phyloP scores from a whole-genome alignment of 2,329 filamentous ascomycete genomes.

The Pseudophaeomoniella oleicola region DNA sequence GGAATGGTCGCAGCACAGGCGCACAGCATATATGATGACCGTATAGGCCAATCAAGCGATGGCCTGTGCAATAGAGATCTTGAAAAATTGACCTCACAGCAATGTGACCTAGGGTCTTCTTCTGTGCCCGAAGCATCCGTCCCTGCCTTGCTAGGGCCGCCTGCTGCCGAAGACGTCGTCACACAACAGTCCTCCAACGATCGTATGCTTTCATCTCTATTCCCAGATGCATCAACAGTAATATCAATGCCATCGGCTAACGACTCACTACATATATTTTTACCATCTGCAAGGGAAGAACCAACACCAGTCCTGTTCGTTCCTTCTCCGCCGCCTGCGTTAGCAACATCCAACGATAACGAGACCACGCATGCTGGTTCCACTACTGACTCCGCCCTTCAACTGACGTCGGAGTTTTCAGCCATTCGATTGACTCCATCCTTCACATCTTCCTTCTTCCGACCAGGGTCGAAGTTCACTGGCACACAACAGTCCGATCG shows the following conservation, averaged over 20 bases:
- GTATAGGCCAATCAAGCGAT: not conserved
- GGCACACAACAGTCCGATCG: conserved; percentile 89
- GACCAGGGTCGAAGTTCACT: conserved; percentile 73
- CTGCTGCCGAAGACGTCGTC: not conserved
- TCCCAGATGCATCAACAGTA: not conserved
- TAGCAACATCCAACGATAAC: not conserved
- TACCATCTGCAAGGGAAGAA: not conserved
- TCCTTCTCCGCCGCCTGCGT: not conserved
- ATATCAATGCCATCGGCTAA: not conserved
- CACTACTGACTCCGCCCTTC: not conserved
- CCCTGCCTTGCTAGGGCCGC: not conserved
- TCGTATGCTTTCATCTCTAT: not conserved
- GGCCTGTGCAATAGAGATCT: not conserved
- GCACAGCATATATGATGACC: conserved; percentile 9
- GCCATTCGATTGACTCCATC: conserved; percentile 40
- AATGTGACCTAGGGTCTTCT: not conserved
- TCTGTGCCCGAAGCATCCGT: not conserved
- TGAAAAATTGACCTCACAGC: not conserved
- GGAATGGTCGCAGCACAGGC: conserved; percentile 12
- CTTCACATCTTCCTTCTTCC: conserved; percentile 73
- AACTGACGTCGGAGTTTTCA: conserved; percentile 10
- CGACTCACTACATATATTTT: not conserved
- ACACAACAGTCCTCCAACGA: too few species aligned
- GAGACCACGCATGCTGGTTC: not conserved
- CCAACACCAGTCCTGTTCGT: not conserved